phyloP scores from a whole-genome alignment of 2,329 filamentous ascomycete species.

The Colletotrichum scovillei region DNA sequence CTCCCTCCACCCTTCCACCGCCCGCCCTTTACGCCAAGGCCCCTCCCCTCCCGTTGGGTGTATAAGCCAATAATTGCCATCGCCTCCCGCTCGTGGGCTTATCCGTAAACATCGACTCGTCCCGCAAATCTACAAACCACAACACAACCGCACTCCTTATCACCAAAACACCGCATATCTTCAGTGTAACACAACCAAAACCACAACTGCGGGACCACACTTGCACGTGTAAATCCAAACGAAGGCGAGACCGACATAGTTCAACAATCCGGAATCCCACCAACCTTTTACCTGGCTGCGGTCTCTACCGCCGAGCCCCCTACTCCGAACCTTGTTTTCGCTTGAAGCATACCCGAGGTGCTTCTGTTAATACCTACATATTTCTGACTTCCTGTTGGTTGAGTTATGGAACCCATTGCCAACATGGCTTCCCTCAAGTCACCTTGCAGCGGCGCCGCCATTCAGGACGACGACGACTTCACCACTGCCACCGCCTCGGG shows the following conservation, averaged over 20 bases:
- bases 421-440: slow-evolving; percentile 53
- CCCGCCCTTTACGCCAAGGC: background rate
- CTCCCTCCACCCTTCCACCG: background rate
- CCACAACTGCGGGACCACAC: slow-evolving; percentile 8
- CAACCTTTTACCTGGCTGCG: background rate
- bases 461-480: slow-evolving; percentile 48
- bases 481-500: slow-evolving; percentile 53
- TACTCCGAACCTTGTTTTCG: background rate
- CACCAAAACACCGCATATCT: background rate
- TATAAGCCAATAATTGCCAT: slow-evolving; percentile 33
- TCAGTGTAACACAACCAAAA: slow-evolving; percentile 18
- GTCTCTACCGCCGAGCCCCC: slow-evolving; percentile 18
- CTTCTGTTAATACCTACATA: background rate
- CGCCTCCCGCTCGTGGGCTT: slow-evolving; percentile 34
- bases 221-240: background rate
- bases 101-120: slow-evolving; percentile 18
- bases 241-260: background rate
- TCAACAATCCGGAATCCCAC: background rate
- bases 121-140: slow-evolving; percentile 2
- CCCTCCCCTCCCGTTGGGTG: background rate
- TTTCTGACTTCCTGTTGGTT: background rate
- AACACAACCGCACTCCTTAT: background rate
- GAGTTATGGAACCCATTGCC: slow-evolving; percentile 32
- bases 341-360: background rate
- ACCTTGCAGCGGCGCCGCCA: slow-evolving; percentile 47